Conservation (phyloP, 352 stramenopile species). For the Globisporangium echinulatum region DNA sequence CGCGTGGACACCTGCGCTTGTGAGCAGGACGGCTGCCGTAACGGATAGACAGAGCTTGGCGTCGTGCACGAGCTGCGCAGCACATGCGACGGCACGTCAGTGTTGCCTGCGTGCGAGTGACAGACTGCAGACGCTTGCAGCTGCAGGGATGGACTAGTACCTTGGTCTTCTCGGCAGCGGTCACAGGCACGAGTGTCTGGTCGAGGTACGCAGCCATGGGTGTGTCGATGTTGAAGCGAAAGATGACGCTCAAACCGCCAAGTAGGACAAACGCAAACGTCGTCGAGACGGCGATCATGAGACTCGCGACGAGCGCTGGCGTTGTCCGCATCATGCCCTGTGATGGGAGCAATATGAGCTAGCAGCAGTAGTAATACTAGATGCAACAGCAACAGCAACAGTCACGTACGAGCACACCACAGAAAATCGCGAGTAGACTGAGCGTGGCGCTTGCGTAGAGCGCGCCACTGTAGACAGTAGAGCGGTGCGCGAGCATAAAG, state of each 20-base stretch:
- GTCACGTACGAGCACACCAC: slow-evolving; percentile 37
- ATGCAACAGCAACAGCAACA: background rate
- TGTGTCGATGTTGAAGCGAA: slow-evolving; percentile 29
- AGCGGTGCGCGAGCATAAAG: slow-evolving; percentile 36
- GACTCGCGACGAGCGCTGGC: slow-evolving; percentile 37
- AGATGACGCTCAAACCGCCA: slow-evolving; percentile 55
- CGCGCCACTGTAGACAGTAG: slow-evolving; percentile 24
- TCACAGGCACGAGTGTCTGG: slow-evolving; percentile 29
- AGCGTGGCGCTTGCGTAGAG: slow-evolving; percentile 33
- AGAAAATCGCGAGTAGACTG: slow-evolving; percentile 28
- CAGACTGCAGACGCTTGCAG: no score
- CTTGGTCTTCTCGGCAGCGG: slow-evolving; percentile 28
- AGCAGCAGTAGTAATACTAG: background rate
- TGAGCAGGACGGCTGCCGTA: slow-evolving; percentile 28
- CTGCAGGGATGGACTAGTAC: slow-evolving; percentile 10
- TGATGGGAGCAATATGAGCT: no score
- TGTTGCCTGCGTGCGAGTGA: background rate
- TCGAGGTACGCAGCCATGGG: slow-evolving; percentile 48
- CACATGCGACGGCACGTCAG: background rate
- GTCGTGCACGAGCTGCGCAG: slow-evolving; percentile 30
- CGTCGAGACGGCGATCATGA: slow-evolving; percentile 44
- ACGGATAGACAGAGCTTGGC: slow-evolving; percentile 33
- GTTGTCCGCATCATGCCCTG: slow-evolving; percentile 30
- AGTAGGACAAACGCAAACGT: slow-evolving; percentile 44
- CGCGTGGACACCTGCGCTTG: slow-evolving; percentile 26